Base-by-base conservation (phyloP, 148 eudicot species). In the Camellia sinensis region DNA sequence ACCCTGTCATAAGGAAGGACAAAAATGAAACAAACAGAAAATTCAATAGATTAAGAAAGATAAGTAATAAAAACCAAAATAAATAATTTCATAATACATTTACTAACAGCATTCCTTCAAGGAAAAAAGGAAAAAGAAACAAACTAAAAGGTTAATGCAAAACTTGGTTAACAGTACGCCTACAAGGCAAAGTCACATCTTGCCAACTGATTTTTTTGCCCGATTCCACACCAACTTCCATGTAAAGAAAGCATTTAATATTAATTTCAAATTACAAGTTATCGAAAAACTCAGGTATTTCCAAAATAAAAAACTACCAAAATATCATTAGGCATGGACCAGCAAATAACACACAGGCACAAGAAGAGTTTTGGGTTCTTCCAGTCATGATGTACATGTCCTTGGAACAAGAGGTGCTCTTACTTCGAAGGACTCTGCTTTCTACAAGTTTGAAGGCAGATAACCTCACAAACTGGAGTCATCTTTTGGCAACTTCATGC, bases 1-100 rank as follows among this genome's bases (percentile, higher is more conserved):
- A 37, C 89, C 87, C 89, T 87, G 84, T 63, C 46, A 64, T 76
- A 67, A 79, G 21, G 69, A 79, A 12, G 53, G 13, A 44, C 48
- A 71, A 22, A 44, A 15, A 75, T 7, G 57, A 59, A 43, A 69
- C 11, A 9, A 63, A 44, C 11, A 65, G n/a, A 29, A 29, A 29
- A 29, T 29, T 29, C 19, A 52, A 61, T 53, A n/a, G 37, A 37
- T 64, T 21, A 75, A 8, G 3, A 46, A 0, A 12, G 37, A 66
- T 29, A 9, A 60, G 53, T 7, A 19, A 11, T 14, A 29, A 65
- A 62, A 40, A 21, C 65, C 52, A 48, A 62, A 50, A 29, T 29
- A 29, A 45, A 13, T 12, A 60, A 60, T n/a, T 15, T 45, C 21
- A 5, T 19, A 70, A 19, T 5, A 46, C 1, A 48, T 45, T 40